These are phyloP conservation scores for Neurospora hispaniola DNA, from an alignment of 495 filamentous ascomycete genomes.

Conservation along the genomic window DNA sequence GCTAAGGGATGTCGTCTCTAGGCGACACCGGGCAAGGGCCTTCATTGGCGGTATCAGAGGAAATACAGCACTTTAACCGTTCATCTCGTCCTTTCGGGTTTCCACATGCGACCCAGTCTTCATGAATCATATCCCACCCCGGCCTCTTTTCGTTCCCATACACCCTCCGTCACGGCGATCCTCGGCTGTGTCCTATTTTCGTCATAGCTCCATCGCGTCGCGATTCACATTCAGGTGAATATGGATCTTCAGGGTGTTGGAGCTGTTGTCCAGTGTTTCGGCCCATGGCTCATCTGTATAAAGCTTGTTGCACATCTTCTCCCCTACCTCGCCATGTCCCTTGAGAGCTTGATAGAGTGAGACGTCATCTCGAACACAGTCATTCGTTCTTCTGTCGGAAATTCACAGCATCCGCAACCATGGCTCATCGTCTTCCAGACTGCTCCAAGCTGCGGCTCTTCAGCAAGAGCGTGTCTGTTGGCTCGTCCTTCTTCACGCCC, in stretches of 20 bases:
- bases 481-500: background rate
- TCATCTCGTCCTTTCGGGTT: background rate
- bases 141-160: background rate
- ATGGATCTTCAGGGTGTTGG: background rate
- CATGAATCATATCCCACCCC: background rate
- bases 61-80: background rate
- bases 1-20: background rate
- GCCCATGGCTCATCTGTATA: background rate
- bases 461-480: background rate
- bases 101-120: background rate
- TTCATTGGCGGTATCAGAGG: background rate
- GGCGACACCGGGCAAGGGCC: background rate
- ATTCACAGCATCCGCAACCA: background rate
- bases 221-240: background rate
- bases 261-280: background rate
- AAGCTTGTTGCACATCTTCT: background rate
- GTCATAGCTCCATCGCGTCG: background rate
- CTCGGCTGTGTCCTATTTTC: background rate
- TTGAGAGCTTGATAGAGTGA: too few species aligned
- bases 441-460: background rate
- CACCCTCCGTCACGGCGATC: background rate
- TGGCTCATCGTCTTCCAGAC: background rate
- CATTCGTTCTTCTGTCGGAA: background rate
- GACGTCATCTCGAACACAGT: background rate
- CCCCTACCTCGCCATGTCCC: too few species aligned